These are phyloP conservation scores for Myxozyma neglecta DNA, from an alignment of 805 yeast species.

Conservation along the genomic window DNA sequence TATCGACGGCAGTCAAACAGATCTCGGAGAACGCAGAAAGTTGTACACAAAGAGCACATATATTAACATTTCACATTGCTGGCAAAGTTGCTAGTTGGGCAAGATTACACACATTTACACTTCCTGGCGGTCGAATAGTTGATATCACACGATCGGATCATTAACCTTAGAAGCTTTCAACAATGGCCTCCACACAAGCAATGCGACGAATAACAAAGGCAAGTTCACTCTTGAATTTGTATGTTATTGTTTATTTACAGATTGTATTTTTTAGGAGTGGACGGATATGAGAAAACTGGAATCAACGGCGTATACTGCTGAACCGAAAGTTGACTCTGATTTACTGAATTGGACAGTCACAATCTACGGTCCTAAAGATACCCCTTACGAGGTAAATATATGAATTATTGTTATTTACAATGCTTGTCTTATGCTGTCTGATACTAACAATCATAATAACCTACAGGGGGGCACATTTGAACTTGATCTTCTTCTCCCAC, in stretches of 20 bases:
- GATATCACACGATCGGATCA: not conserved
- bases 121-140: not conserved
- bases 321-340: conserved; percentile 81
- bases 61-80: too few relatives aligned
- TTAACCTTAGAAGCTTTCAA: not conserved
- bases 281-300: conserved; percentile 51
- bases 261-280: conserved; percentile 16
- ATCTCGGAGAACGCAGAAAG: too few relatives aligned
- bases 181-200: conserved; percentile 28
- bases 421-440: not conserved
- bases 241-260: too few relatives aligned
- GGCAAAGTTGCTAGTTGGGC: too few relatives aligned
- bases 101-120: too few relatives aligned
- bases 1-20: too few relatives aligned
- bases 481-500: conserved; percentile 83
- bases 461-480: conserved; percentile 74
- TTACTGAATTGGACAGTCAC: conserved; percentile 91
- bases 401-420: not conserved
- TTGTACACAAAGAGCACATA: too few relatives aligned
- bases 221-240: not conserved
- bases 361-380: conserved; percentile 88
- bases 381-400: conserved; percentile 48
- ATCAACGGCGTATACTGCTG: conserved; percentile 87
- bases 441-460: not conserved
- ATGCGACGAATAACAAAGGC: conserved; percentile 29